Evolutionary conservation across 176 grass and related monocot species (phyloP).

Genomic region (Neostapfia colusana): DNA sequence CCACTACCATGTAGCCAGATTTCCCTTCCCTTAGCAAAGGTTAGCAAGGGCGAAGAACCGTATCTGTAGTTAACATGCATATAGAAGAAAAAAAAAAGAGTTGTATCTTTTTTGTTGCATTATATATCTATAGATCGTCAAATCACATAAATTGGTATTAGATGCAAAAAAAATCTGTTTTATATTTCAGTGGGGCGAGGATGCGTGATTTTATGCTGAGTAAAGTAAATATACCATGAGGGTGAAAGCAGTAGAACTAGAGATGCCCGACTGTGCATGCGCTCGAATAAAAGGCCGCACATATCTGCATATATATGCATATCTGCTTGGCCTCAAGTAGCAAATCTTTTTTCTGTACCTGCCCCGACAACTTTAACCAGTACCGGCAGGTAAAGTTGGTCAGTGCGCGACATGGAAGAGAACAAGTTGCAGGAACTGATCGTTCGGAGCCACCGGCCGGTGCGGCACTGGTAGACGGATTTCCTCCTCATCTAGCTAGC

Average conservation of each 20-base stretch:
- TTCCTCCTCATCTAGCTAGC: slow-evolving; percentile 5
- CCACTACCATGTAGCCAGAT: not conserved
- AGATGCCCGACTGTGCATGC: not conserved
- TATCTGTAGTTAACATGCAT: not conserved
- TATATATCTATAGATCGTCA: not conserved
- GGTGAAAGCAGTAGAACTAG: not conserved
- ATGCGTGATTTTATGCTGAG: slow-evolving; percentile 23
- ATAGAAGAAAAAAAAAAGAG: too few relatives aligned
- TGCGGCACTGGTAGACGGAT: slow-evolving; percentile 18
- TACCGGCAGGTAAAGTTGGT: slow-evolving; percentile 30
- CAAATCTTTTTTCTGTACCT: not conserved
- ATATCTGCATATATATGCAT: not conserved
- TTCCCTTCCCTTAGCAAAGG: not conserved
- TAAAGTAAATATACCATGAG: not conserved
- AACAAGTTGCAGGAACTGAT: slow-evolving; percentile 28
- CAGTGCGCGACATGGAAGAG: slow-evolving; percentile 27
- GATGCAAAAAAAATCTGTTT: not conserved
- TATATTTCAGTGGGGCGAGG: not conserved
- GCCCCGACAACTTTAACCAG: slow-evolving; percentile 11
- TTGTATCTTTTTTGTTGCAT: not conserved
- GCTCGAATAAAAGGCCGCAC: slow-evolving; percentile 20
- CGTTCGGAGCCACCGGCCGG: slow-evolving; percentile 12
- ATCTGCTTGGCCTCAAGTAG: slow-evolving; percentile 15
- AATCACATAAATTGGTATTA: not conserved
- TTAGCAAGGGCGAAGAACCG: not conserved